These are phyloP conservation scores for Tylopilus intermedius DNA, from an alignment of 768 basidiomycete genomes.

Conservation along the genomic window DNA sequence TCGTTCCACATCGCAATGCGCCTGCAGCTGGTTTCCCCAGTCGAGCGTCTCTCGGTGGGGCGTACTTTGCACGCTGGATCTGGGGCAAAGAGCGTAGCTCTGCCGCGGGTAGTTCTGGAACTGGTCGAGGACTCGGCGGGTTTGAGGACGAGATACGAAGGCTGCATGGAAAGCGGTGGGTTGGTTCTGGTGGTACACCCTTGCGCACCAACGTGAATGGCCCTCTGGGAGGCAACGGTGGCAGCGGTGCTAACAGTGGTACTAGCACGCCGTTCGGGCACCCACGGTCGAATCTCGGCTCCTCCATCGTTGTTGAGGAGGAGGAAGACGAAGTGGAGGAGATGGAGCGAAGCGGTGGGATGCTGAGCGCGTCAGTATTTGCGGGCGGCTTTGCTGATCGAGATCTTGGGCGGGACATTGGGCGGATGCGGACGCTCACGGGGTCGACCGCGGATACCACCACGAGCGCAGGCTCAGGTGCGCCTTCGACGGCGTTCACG, in stretches of 20 bases:
- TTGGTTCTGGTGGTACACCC: conserved; percentile 53
- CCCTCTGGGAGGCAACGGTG: conserved; percentile 28
- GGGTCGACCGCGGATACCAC: conserved; percentile 37
- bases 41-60: conserved; percentile 66
- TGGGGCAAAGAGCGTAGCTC: conserved; percentile 63
- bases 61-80: conserved; percentile 81
- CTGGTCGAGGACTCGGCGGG: conserved; percentile 42
- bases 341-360: conserved; percentile 38
- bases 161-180: conserved; percentile 71
- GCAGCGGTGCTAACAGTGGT: conserved; percentile 58
- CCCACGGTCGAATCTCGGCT: conserved; percentile 46
- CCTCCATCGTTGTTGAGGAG: conserved; percentile 60
- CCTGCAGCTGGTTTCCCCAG: conserved; percentile 66
- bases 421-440: conserved; percentile 53
- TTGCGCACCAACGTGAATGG: conserved; percentile 58
- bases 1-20: conserved; percentile 64
- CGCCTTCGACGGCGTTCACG: conserved; percentile 51
- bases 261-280: conserved; percentile 64
- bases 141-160: conserved; percentile 80
- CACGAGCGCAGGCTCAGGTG: conserved; percentile 32
- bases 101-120: conserved; percentile 26
- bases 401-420: conserved; percentile 34
- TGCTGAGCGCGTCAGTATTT: conserved; percentile 30
- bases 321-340: conserved; percentile 72
- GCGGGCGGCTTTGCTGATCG: conserved; percentile 38